Conservation (phyloP, 1,139 yeast genomes). For the Nakaseomyces bracarensis region DNA sequence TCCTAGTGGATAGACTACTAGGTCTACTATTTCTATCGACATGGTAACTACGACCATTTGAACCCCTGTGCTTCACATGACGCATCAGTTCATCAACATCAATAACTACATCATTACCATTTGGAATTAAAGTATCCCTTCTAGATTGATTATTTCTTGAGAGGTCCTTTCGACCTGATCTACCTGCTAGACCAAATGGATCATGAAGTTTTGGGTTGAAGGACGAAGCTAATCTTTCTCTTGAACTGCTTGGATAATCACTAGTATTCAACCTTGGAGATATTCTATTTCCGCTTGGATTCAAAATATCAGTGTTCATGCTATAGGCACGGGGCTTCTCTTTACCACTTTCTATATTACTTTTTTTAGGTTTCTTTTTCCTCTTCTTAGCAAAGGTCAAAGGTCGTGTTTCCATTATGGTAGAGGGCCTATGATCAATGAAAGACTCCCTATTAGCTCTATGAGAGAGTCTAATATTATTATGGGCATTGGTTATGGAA, state of each 20-base stretch:
- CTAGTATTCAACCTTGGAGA: background rate
- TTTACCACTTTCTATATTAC: background rate
- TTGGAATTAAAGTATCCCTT: conserved; percentile 12
- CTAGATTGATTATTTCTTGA: background rate
- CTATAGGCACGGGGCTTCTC: conserved; percentile 6
- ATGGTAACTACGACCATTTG: conserved; percentile 7
- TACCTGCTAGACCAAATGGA: conserved; percentile 9
- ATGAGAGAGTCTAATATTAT: background rate
- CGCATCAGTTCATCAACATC: conserved; percentile 31
- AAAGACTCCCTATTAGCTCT: conserved; percentile 19
- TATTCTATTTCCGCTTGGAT: background rate
- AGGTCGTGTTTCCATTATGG: conserved; percentile 10
- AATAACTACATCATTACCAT: conserved; percentile 26
- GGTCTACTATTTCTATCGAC: conserved; percentile 11
- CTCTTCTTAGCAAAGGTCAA: conserved; percentile 5
- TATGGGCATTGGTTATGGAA: conserved; percentile 8
- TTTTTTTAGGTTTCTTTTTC: conserved; percentile 10
- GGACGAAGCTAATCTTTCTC: background rate
- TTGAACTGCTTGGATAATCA: conserved; percentile 1
- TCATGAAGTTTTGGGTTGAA: conserved; percentile 8
- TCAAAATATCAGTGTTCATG: background rate
- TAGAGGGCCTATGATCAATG: conserved; percentile 31
- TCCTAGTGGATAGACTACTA: conserved; percentile 8
- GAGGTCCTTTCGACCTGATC: conserved; percentile 9
- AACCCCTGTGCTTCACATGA: conserved; percentile 22